A percentile compares a stretch with the other conserved stretches of the same genome.
Evolutionary conservation across 2,329 filamentous ascomycete species (phyloP).

Genomic region (Pseudogymnoascus sp.): DNA sequence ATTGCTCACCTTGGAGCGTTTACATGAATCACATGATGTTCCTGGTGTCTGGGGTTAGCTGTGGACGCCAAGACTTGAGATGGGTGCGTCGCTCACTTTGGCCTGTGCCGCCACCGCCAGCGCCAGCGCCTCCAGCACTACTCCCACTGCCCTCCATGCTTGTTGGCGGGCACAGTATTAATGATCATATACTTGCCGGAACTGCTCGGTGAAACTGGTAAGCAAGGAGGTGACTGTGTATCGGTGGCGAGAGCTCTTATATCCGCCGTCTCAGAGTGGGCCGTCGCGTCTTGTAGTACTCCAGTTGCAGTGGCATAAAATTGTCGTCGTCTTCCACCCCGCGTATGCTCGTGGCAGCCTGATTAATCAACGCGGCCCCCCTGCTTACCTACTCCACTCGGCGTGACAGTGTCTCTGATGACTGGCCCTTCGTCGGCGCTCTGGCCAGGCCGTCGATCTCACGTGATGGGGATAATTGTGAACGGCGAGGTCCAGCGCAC

Average conservation of each 20-base stretch:
- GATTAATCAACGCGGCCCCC: background rate
- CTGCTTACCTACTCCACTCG: conserved; percentile 1
- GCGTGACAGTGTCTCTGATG: background rate
- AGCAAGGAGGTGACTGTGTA: conserved; percentile 4
- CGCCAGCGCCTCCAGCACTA: conserved; percentile 1
- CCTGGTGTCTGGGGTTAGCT: background rate
- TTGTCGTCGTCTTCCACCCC: background rate
- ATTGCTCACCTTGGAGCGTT: conserved; percentile 21
- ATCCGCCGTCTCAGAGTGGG: background rate
- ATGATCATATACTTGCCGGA: background rate
- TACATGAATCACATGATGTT: conserved; percentile 23
- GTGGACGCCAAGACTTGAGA: conserved; percentile 2
- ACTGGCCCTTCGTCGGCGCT: background rate
- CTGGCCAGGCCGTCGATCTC: background rate
- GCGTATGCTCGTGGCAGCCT: background rate
- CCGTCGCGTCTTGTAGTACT: background rate
- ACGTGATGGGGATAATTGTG: background rate
- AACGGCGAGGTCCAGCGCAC: background rate
- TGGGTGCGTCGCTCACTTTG: background rate
- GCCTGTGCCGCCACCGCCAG: background rate
- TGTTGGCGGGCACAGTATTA: background rate
- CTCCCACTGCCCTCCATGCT: conserved; percentile 2
- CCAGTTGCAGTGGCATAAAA: background rate
- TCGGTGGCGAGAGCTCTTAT: background rate
- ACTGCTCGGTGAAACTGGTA: background rate